Percentiles rank a stretch among this genome's conserved stretches.
Conservation (phyloP, 2,329 filamentous ascomycete genomes). For the Penicillium aurantiogriseum region DNA sequence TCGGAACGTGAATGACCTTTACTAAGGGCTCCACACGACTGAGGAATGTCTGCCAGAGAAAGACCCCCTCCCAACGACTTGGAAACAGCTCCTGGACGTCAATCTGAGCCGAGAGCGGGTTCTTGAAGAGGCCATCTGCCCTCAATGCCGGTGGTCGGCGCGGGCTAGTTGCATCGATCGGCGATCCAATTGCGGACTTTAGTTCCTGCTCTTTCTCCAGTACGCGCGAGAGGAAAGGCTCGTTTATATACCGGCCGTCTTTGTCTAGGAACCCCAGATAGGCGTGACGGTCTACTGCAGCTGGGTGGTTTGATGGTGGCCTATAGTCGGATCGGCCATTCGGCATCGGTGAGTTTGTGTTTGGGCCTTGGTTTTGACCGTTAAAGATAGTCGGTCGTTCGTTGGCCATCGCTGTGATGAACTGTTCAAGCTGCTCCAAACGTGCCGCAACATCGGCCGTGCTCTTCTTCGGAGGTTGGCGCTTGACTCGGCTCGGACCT, state of each 20-base stretch:
- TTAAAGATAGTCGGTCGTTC: not conserved
- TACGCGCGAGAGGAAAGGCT: slow-evolving; percentile 27
- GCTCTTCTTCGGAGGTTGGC: slow-evolving; percentile 18
- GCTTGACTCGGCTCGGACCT: slow-evolving; percentile 21
- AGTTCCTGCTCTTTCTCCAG: slow-evolving; percentile 30
- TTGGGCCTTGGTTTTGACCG: not conserved
- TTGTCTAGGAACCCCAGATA: slow-evolving; percentile 22
- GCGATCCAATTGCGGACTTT: slow-evolving; percentile 23
- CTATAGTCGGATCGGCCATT: not conserved
- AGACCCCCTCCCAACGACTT: slow-evolving; percentile 23
- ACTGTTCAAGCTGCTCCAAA: slow-evolving; percentile 25
- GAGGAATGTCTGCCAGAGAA: slow-evolving; percentile 32
- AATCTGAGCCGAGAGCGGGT: slow-evolving; percentile 13
- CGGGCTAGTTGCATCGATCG: slow-evolving; percentile 2
- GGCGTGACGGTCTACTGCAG: not conserved
- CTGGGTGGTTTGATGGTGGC: not conserved
- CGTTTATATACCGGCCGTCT: slow-evolving; percentile 33
- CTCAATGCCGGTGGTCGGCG: slow-evolving; percentile 14
- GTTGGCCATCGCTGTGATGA: slow-evolving; percentile 14
- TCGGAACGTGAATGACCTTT: slow-evolving; percentile 33
- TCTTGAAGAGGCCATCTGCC: slow-evolving; percentile 25
- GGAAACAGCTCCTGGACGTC: slow-evolving; percentile 21
- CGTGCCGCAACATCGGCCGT: slow-evolving; percentile 22
- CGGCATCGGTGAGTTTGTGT: not conserved
- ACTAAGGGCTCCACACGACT: slow-evolving; percentile 29